Base-by-base conservation (phyloP, 352 stramenopile genomes). In the Phytophthora hibernalis region DNA sequence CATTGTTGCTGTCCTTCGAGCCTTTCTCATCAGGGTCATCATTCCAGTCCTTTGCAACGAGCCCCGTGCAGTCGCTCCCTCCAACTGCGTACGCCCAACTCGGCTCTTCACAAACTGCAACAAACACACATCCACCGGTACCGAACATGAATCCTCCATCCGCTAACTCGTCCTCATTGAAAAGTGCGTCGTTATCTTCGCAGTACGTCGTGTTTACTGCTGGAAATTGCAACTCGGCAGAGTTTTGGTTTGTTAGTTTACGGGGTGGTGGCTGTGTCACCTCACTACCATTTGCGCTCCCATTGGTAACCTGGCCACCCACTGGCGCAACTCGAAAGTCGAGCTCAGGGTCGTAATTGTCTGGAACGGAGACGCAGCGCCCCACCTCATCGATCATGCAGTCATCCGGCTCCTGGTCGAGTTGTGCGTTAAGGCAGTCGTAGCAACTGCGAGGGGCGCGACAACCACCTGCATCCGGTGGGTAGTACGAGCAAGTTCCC, bases 121-220 rank as follows among this genome's bases (percentile, higher is more conserved):
- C 61, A 38, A 74, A 72, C 11, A 82, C 68, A 31, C 74, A 82
- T 22, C 61, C 70, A 18, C 50, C 56, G 1, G 47, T 69, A 3
- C 74, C 74, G 15, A 56, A 61, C 20, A 61, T 62, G 26, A 77
- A 80, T 9, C 64, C 60, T 7, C 15, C 38, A 30, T 49, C 40
- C 13, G 49, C 18, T 6, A 68, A 24, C 26, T 54, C 12, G 8
- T 65, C 21, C 1, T 55, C 38, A 22, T 58, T 53, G 5, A 70
- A 61, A 11, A 55, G 38, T 2, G 33, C 15, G 42, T 80, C 74
- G 33, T 70, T 44, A 15, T 31, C 38, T 33, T 79, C 56, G 56
- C 79, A 87, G 50, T 87, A 87, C 1, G 79, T 76, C 33, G 74
- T 75, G 52, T 79, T 77, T 13, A 61, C 53, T 0, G 68, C 69